phyloP scores from a whole-genome alignment of 2,329 filamentous ascomycete genomes.

The Ceratocystis smalleyi region DNA sequence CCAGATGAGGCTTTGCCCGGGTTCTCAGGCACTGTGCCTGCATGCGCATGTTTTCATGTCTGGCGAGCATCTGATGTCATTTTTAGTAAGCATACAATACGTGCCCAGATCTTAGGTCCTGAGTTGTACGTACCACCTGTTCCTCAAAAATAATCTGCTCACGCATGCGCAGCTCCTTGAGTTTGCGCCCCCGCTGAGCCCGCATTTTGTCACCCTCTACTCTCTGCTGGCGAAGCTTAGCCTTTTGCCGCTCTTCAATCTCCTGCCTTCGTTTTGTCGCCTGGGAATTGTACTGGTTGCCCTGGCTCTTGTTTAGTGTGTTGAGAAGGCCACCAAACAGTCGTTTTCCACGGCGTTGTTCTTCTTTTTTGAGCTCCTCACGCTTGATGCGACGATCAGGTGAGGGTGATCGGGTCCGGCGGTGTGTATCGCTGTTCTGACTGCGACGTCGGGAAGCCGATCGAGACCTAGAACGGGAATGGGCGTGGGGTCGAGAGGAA shows the following conservation, averaged over 20 bases:
- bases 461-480: not conserved
- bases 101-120: not conserved
- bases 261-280: constrained; percentile 48
- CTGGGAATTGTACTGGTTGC: constrained; percentile 1
- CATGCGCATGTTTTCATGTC: constrained; percentile 56
- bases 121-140: constrained; percentile 45
- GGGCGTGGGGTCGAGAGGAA: not conserved
- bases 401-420: not conserved
- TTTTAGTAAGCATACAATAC: constrained; percentile 19
- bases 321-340: constrained; percentile 71
- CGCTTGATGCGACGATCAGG: not conserved
- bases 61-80: constrained; percentile 48
- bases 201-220: constrained; percentile 54
- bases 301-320: constrained; percentile 50
- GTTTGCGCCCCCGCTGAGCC: constrained; percentile 47
- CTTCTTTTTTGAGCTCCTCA: constrained; percentile 36
- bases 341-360: constrained; percentile 69
- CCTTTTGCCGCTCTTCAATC: constrained; percentile 68
- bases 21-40: constrained; percentile 62
- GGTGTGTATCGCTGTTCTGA: not conserved
- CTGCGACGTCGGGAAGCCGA: not conserved
- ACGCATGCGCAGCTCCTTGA: constrained; percentile 43
- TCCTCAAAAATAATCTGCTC: constrained; percentile 65
- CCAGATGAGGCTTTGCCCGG: constrained; percentile 53
- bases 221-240: constrained; percentile 57